Evolutionary conservation across 352 stramenopile species (phyloP).

Genomic region (Phytophthora citrophthora): DNA sequence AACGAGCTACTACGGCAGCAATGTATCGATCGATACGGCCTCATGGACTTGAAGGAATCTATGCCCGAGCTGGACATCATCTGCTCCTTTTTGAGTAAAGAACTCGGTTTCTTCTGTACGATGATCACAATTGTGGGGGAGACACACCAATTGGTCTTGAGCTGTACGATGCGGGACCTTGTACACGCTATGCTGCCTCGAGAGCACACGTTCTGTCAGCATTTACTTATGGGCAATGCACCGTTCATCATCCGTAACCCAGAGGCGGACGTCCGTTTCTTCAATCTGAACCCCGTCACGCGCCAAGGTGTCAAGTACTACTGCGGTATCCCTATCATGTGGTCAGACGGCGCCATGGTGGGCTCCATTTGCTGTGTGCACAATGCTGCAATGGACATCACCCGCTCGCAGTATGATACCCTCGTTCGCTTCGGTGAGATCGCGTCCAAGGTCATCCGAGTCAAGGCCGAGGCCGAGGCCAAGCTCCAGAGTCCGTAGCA

Average conservation of each 20-base stretch:
- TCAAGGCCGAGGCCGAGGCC: conserved; percentile 30
- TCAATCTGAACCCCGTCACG: conserved; percentile 48
- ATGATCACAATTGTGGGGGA: conserved; percentile 68
- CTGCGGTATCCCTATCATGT: conserved; percentile 59
- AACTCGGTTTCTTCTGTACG: conserved; percentile 56
- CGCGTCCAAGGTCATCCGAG: conserved; percentile 45
- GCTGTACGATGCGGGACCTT: conserved; percentile 46
- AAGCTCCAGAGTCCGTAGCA: conserved; percentile 15
- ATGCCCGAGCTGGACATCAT: conserved; percentile 64
- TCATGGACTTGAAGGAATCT: conserved; percentile 49
- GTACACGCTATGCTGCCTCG: conserved; percentile 40
- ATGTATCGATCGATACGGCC: conserved; percentile 39
- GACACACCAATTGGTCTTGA: conserved; percentile 52
- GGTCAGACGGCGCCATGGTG: conserved; percentile 26
- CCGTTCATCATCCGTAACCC: conserved; percentile 42
- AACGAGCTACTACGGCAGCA: conserved; percentile 53
- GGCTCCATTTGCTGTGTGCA: conserved; percentile 46
- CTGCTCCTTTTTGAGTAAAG: conserved; percentile 54
- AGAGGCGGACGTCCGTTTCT: conserved; percentile 56
- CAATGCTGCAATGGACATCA: conserved; percentile 35
- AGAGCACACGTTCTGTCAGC: conserved; percentile 67
- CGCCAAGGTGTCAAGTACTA: conserved; percentile 53
- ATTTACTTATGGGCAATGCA: conserved; percentile 65
- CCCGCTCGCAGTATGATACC: conserved; percentile 38
- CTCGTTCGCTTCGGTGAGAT: conserved; percentile 42